phyloP scores from a whole-genome alignment of 1,139 yeast genomes.

The Candida sanyaensis region DNA sequence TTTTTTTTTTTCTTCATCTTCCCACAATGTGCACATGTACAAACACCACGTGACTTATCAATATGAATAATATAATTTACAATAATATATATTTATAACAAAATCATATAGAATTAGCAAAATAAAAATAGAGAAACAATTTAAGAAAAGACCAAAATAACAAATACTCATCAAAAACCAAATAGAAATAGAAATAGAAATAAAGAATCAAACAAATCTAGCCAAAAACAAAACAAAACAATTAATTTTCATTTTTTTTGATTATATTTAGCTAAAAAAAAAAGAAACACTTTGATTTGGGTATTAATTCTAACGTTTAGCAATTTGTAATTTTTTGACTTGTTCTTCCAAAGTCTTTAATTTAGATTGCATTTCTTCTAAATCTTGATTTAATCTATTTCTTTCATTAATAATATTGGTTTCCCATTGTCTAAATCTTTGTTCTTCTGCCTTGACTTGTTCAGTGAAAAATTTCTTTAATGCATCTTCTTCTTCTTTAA shows the following conservation, averaged over 20 bases:
- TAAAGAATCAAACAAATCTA: neutral
- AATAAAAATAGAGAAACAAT: neutral
- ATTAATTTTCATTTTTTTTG: too few species aligned
- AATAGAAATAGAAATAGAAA: neutral
- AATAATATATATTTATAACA: too few species aligned
- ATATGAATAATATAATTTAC: too few species aligned
- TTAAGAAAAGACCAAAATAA: neutral
- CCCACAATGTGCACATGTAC: too few species aligned
- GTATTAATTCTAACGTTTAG: constrained; percentile 27
- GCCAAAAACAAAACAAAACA: too few species aligned
- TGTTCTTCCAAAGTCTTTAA: constrained; percentile 73
- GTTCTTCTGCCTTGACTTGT: constrained; percentile 96
- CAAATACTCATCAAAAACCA: too few species aligned
- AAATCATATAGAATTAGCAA: too few species aligned
- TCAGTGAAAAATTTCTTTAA: constrained; percentile 96
- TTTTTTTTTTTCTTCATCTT: too few species aligned
- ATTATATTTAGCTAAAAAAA: neutral
- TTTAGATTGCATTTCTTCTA: constrained; percentile 82
- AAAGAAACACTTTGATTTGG: neutral
- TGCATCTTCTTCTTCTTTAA: constrained; percentile 94
- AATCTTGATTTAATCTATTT: constrained; percentile 88
- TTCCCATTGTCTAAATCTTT: constrained; percentile 98
- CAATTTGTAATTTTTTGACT: constrained; percentile 66
- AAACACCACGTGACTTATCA: too few species aligned
- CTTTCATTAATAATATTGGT: constrained; percentile 93